Base-by-base conservation (phyloP, 2,329 filamentous ascomycete species). In the Monascus ruber region DNA sequence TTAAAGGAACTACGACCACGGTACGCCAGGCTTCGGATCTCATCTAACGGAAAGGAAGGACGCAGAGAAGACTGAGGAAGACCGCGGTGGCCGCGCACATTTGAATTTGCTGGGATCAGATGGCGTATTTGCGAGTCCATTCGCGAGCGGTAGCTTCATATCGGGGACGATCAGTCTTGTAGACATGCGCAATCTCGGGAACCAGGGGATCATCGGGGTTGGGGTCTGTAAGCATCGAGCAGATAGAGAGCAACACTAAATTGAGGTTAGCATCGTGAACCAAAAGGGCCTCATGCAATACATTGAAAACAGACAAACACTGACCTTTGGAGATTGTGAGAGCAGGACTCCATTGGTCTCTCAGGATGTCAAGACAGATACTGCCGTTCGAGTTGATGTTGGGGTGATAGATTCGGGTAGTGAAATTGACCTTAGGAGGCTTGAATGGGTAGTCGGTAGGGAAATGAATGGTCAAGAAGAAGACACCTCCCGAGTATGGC, bases 341-440 rank as follows among this genome's bases (percentile, higher is more conserved):
- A 51, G 91, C 91, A 33, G 91, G 91, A 66, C 88, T 95, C 91
- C 91, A 98, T 73, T 98, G 91, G 68, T 98, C 91, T 73, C 91
- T 81, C 61, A 98, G 74, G 62, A 98, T 98, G 62, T 98, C 91
- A 65, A 98, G 72, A 68, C 91, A 98, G 69, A 98, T 98, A 70
- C 88, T 95, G 68, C 91, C 91, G 68, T 96, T 96, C 53, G 86
- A 94, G 80, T 98, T 98, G 86, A 98, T 98, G 73, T 98, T 98
- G 59, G 91, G 91, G 73, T 98, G 91, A 68, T 98, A 98, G 74
- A 98, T 96, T 63, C 89, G 84, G 50, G 91, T 98, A 56, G 87
- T 96, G 78, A 98, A 98, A 83, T 95, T 95, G 70, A 98, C 88
- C 79, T 98, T 98, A 55, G 91, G 91, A 47, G 91, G 91, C 83